phyloP scores from a whole-genome alignment of 164 flowering plant species.

The Piper longum region DNA sequence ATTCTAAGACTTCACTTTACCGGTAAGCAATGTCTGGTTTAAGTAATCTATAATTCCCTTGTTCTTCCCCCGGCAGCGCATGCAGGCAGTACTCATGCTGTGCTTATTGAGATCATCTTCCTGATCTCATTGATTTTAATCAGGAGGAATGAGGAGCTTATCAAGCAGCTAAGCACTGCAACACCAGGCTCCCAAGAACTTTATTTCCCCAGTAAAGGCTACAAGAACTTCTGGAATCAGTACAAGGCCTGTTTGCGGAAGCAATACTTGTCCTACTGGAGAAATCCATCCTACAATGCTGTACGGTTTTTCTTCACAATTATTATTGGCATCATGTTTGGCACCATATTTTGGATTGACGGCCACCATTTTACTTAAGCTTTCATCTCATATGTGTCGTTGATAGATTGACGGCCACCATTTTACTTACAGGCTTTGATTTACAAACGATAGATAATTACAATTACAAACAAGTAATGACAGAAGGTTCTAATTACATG shows the following conservation, averaged over 20 bases:
- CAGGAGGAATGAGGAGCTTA: slow-evolving; percentile 12
- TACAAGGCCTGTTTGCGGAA: slow-evolving; percentile 56
- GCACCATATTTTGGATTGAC: slow-evolving; percentile 45
- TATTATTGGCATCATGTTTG: slow-evolving; percentile 32
- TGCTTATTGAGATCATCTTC: not conserved
- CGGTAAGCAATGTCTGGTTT: slow-evolving; percentile 16
- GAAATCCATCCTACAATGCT: slow-evolving; percentile 39
- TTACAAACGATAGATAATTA: too few species aligned
- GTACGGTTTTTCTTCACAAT: slow-evolving; percentile 34
- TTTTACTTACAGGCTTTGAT: too few species aligned
- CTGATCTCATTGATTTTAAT: not conserved
- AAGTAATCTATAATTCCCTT: too few species aligned
- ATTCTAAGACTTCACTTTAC: slow-evolving; percentile 31
- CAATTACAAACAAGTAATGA: not conserved
- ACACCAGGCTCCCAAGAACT: slow-evolving; percentile 43
- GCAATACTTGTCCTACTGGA: slow-evolving; percentile 53
- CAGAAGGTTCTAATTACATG: not conserved
- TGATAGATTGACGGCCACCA: too few species aligned
- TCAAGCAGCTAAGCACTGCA: slow-evolving; percentile 17
- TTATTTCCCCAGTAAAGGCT: slow-evolving; percentile 37
- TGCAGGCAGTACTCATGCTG: too few species aligned
- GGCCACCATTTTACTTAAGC: slow-evolving; percentile 23
- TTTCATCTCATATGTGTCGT: too few species aligned
- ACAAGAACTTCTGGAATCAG: slow-evolving; percentile 36
- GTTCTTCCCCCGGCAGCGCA: too few species aligned